Percentiles rank a stretch among this genome's conserved stretches.
phyloP scores from a whole-genome alignment of 139 green algal genomes.

The Chlorella sp. region DNA sequence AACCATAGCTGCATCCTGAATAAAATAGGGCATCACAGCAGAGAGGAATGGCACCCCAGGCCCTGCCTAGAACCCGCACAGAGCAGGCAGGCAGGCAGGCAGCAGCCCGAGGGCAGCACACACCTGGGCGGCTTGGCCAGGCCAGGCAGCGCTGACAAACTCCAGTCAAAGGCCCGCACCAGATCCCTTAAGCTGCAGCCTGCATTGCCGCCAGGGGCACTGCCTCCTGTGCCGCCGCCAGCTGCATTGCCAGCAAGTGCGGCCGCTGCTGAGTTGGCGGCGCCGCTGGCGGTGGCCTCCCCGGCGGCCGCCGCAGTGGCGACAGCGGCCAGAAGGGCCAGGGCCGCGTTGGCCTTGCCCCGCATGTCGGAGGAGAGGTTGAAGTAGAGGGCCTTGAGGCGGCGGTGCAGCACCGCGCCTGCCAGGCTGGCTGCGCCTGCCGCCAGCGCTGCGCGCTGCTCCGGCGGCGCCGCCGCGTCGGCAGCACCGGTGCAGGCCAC shows the following conservation, averaged over 20 bases:
- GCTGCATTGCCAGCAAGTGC: background rate
- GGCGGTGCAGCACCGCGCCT: conserved; percentile 33
- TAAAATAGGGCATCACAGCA: background rate
- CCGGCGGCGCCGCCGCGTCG: background rate
- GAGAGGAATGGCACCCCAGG: background rate
- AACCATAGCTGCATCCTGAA: background rate
- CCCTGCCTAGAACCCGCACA: background rate
- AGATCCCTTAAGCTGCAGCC: conserved; percentile 43
- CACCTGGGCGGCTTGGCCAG: conserved; percentile 49
- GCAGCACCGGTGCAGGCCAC: background rate
- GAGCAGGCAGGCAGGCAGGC: background rate
- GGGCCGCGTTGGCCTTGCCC: conserved; percentile 48
- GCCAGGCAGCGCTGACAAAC: conserved; percentile 53
- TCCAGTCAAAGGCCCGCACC: conserved; percentile 62
- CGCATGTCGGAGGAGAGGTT: conserved; percentile 44
- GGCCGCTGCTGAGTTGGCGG: background rate
- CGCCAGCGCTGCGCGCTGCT: background rate
- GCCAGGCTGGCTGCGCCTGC: conserved; percentile 17
- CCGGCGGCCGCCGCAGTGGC: conserved; percentile 9
- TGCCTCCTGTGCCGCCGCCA: background rate
- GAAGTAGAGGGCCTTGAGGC: conserved; percentile 66
- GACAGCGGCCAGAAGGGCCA: conserved; percentile 61
- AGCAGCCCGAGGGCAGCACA: background rate
- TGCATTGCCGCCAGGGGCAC: background rate
- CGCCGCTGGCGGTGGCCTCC: background rate